Evolutionary conservation across 108 stramenopile species (phyloP).

Genomic region (Nannochloropsis gaditana): DNA sequence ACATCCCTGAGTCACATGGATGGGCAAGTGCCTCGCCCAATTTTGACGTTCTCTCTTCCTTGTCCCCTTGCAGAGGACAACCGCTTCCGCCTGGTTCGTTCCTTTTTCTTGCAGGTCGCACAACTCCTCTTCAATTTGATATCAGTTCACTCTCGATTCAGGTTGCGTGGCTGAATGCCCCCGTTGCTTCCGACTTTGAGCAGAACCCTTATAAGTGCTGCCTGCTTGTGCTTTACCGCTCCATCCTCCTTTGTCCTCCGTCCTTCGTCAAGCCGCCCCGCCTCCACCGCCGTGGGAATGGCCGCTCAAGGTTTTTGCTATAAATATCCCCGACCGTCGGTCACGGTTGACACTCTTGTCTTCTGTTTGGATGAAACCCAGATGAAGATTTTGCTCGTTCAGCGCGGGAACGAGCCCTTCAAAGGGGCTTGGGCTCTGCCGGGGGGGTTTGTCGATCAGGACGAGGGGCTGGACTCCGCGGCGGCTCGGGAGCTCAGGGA

Average conservation of each 20-base stretch:
- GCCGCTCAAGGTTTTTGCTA: conserved; percentile 11
- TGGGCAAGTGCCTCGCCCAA: too few species aligned
- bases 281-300: background rate
- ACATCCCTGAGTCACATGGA: too few species aligned
- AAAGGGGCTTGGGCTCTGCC: conserved; percentile 40
- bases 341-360: conserved; percentile 40
- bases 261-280: background rate
- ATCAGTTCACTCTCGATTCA: too few species aligned
- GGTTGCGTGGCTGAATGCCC: too few species aligned
- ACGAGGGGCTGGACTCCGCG: conserved; percentile 36
- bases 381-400: conserved; percentile 31
- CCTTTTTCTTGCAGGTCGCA: too few species aligned
- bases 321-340: conserved; percentile 36
- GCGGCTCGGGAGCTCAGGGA: conserved; percentile 37
- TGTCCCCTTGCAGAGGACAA: too few species aligned
- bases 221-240: background rate
- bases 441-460: conserved; percentile 41
- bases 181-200: background rate
- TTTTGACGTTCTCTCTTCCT: too few species aligned
- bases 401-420: conserved; percentile 43
- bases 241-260: background rate
- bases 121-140: too few species aligned
- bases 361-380: conserved; percentile 28
- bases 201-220: background rate
- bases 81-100: too few species aligned